These are phyloP conservation scores for Betula pendula DNA, from an alignment of 306 rosid genomes.

Conservation along the genomic window DNA sequence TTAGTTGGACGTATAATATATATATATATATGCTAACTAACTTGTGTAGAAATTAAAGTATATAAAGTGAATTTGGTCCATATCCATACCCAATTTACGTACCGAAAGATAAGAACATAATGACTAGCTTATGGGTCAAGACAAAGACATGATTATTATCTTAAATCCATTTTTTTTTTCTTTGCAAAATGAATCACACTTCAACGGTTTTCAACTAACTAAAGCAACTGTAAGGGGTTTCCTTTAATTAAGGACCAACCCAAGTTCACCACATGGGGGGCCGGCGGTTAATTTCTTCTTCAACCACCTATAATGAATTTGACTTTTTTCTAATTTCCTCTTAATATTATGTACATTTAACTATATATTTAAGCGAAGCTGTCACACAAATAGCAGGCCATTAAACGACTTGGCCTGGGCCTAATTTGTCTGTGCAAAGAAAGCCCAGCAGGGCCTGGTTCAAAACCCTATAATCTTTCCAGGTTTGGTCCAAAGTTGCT, in stretches of 20 bases:
- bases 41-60: background rate
- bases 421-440: no score
- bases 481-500: no score
- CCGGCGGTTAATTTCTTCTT: no score
- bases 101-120: background rate
- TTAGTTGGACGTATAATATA: no score
- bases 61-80: background rate
- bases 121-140: background rate
- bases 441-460: background rate
- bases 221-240: background rate
- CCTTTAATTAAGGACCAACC: background rate
- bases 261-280: background rate
- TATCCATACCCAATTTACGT: background rate
- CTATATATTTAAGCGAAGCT: no score
- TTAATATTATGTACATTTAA: no score
- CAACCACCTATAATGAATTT: no score
- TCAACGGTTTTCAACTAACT: background rate
- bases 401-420: no score
- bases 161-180: background rate
- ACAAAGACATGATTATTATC: background rate
- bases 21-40: background rate
- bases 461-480: background rate
- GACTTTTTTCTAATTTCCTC: no score
- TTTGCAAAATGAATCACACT: background rate
- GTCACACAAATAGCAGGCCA: no score